A percentile compares a stretch with the other conserved stretches of the same genome.
phyloP scores from a whole-genome alignment of 2,329 filamentous ascomycete species.

The Diplocarpon rosae region DNA sequence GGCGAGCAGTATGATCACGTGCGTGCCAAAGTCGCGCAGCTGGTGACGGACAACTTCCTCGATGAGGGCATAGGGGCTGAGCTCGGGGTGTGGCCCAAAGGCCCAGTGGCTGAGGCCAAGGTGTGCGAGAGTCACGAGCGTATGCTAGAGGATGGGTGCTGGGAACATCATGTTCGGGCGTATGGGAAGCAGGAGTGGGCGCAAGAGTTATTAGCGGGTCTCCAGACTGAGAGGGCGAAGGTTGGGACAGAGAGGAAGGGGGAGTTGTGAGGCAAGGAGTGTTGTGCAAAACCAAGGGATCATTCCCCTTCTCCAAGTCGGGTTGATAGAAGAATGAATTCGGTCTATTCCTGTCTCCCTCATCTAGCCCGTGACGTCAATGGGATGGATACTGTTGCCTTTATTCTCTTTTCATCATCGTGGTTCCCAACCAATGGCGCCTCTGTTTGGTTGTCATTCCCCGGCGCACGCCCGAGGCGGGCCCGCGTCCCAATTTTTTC shows the following conservation, averaged over 20 bases:
- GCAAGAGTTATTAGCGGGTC: constrained; percentile 18
- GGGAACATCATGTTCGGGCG: constrained; percentile 40
- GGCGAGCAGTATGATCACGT: constrained; percentile 39
- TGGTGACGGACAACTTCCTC: constrained; percentile 56
- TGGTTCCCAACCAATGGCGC: too few relatives aligned
- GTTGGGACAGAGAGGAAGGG: constrained; percentile 8
- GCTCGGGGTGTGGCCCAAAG: constrained; percentile 43
- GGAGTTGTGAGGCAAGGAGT: constrained; percentile 11
- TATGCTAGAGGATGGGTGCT: constrained; percentile 40
- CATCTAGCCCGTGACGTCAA: too few relatives aligned
- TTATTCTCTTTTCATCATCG: too few relatives aligned
- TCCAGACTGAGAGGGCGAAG: constrained; percentile 14
- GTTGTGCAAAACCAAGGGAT: too few relatives aligned
- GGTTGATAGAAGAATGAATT: too few relatives aligned
- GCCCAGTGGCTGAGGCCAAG: constrained; percentile 27
- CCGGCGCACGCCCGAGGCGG: too few relatives aligned
- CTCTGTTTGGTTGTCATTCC: too few relatives aligned
- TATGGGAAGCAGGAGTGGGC: constrained; percentile 20
- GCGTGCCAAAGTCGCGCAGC: constrained; percentile 43
- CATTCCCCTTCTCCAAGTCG: too few relatives aligned
- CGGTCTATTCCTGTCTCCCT: too few relatives aligned
- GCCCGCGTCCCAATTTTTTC: too few relatives aligned
- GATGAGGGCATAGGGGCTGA: constrained; percentile 52
- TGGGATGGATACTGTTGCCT: too few relatives aligned
- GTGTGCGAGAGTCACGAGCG: constrained; percentile 29